These are phyloP conservation scores for Macaranga tanarius DNA, from an alignment of 441 rosid species.

Conservation along the genomic window DNA sequence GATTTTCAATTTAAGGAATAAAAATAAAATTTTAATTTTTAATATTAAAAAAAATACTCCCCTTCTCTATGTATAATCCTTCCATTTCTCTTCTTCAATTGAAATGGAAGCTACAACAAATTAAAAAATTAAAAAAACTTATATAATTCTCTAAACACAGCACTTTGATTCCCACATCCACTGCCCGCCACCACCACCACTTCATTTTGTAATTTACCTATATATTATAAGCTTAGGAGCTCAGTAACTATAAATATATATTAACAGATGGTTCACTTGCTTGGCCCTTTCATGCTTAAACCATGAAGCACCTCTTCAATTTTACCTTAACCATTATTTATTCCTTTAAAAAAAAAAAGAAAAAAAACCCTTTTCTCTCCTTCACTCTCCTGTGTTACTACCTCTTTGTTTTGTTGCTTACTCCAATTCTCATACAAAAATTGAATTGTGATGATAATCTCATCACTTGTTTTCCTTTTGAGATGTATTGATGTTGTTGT, in stretches of 20 bases:
- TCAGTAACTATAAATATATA: not conserved
- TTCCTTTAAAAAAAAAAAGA: slow-evolving; percentile 10
- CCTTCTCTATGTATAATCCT: not conserved
- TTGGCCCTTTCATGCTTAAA: not conserved
- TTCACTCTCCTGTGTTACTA: slow-evolving; percentile 6
- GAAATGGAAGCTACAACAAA: slow-evolving; percentile 14
- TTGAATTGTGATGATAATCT: not conserved
- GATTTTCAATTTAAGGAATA: not conserved
- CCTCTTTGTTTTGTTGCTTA: not conserved
- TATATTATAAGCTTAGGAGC: not conserved
- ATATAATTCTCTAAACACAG: slow-evolving; percentile 7
- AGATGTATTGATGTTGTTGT: slow-evolving; percentile 9
- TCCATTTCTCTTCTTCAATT: not conserved
- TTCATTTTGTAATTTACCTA: slow-evolving; percentile 11
- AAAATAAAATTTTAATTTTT: not conserved
- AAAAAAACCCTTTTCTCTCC: not conserved
- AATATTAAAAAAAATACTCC: too few species aligned
- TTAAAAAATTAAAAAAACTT: not conserved
- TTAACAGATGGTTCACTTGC: not conserved
- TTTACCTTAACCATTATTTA: slow-evolving; percentile 16
- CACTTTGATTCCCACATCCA: not conserved
- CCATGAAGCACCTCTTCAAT: slow-evolving; percentile 17
- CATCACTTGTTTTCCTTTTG: slow-evolving; percentile 22
- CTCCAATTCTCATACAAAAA: slow-evolving; percentile 24
- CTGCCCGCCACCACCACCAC: slow-evolving; percentile 1